Evolutionary conservation across 1,284 basidiomycete genomes (phyloP), one percentile per base, ranked within the genome.

Genomic region (Pseudozyma flocculosa): DNA sequence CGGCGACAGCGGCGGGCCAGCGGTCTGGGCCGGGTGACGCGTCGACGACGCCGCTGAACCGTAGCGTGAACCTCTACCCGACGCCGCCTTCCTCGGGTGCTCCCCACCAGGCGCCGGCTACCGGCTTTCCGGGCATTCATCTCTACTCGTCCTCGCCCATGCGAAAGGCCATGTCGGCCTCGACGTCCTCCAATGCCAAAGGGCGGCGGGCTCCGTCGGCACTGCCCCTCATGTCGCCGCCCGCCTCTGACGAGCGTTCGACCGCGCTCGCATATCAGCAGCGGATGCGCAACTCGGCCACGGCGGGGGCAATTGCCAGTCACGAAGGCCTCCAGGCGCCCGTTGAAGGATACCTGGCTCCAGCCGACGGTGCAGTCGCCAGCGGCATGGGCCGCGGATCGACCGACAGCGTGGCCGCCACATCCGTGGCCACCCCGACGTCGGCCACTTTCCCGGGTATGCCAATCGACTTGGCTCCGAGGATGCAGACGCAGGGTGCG

Each of bases 401-500:
- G 5, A 29, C 7, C 26, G 26, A 29, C 11, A 29, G 26, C 26
- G 26, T 29, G 7, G 56, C 56, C 26, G 59, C 50, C 39, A 64
- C 61, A 23, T 64, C 61, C 4, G 50, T 64, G 39, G 52, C 54
- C 52, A 59, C 61, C 14, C 61, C 56, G 1, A 56, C 55, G n/a
- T 45, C 43, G 8, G 54, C 61, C 32, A 50, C 42, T 4, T 54
- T 53, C 53, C 26, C 26, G 7, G 26, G 26, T 29, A 11, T 29
- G 26, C 26, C 26, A 11, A 11, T 11, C 26, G 26, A 29, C 26
- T 5, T 29, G 7, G 26, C 26, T 7, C 11, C 26, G 26, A 5
- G 26, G 5, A 5, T 37, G 36, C 36, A 4, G 15, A 4, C 7
- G 36, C 26, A 29, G 26, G 26, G 7, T 11, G 11, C 26, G 26